Evolutionary conservation across 2,329 filamentous ascomycete species (phyloP).

Genomic region (Fusarium anguioides): DNA sequence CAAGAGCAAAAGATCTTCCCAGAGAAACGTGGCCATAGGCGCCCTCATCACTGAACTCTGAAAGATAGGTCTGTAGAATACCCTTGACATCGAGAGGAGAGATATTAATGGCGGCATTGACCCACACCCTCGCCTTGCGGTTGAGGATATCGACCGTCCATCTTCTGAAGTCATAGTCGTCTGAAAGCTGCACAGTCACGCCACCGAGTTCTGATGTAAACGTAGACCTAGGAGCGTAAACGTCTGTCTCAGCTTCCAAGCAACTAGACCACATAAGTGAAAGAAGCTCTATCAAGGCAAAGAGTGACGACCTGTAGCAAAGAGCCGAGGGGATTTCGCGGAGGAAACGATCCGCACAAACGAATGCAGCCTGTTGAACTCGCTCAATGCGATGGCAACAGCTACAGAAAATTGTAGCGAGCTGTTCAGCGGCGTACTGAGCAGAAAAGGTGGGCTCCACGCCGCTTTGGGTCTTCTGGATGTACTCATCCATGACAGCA

Average conservation of each 20-base stretch:
- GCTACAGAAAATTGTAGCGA: slow-evolving; percentile 84
- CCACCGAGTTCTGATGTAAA: slow-evolving; percentile 82
- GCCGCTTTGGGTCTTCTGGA: slow-evolving; percentile 78
- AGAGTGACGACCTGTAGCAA: slow-evolving; percentile 89
- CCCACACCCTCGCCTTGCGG: slow-evolving; percentile 81
- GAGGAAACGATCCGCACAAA: slow-evolving; percentile 87
- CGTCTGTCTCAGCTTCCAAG: slow-evolving; percentile 91
- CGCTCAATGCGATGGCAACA: slow-evolving; percentile 95
- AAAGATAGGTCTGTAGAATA: slow-evolving; percentile 93
- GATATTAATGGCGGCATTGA: slow-evolving; percentile 81
- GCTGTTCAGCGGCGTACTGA: slow-evolving; percentile 87
- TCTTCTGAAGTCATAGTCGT: slow-evolving; percentile 86
- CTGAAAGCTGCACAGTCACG: slow-evolving; percentile 89
- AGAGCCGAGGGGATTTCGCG: slow-evolving; percentile 86
- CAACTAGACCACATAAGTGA: slow-evolving; percentile 97
- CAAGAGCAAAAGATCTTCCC: slow-evolving; percentile 91
- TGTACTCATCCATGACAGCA: slow-evolving; percentile 82
- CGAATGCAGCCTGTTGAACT: slow-evolving; percentile 87
- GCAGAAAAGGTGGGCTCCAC: slow-evolving; percentile 84
- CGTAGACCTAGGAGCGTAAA: slow-evolving; percentile 86
- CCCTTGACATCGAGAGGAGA: slow-evolving; percentile 96
- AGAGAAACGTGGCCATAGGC: slow-evolving; percentile 92
- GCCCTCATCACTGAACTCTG: slow-evolving; percentile 91
- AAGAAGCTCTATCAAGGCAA: slow-evolving; percentile 90
- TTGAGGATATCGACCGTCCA: slow-evolving; percentile 83